Percentiles rank a stretch among this genome's conserved stretches.
phyloP scores from a whole-genome alignment of 768 basidiomycete genomes.

The Lentinula aciculospora region DNA sequence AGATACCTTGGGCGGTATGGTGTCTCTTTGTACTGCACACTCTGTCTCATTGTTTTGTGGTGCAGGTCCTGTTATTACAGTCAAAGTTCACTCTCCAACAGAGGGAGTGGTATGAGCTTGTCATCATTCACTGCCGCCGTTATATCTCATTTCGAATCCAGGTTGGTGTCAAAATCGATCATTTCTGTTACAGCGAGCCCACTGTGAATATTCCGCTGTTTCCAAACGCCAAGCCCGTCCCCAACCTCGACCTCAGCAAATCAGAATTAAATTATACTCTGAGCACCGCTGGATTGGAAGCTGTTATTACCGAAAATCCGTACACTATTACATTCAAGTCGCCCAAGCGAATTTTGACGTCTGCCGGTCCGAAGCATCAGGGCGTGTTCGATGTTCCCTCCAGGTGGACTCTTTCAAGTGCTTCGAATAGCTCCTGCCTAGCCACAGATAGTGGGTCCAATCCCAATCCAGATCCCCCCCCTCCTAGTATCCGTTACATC shows the following conservation, averaged over 20 bases:
- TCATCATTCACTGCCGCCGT: neutral
- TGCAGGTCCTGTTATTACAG: slow-evolving; percentile 42
- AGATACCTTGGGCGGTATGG: slow-evolving; percentile 53
- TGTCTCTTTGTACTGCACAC: slow-evolving; percentile 7
- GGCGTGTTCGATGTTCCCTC: slow-evolving; percentile 51
- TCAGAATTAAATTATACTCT: slow-evolving; percentile 25
- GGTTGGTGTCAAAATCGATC: slow-evolving; percentile 49
- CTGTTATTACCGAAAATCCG: slow-evolving; percentile 52
- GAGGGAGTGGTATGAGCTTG: slow-evolving; percentile 35
- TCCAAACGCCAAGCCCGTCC: slow-evolving; percentile 49
- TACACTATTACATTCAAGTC: slow-evolving; percentile 62
- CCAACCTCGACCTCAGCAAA: slow-evolving; percentile 33
- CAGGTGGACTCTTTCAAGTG: slow-evolving; percentile 43
- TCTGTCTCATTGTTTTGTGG: slow-evolving; percentile 8
- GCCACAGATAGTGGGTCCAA: slow-evolving; percentile 54
- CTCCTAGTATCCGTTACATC: slow-evolving; percentile 40
- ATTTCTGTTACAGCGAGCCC: slow-evolving; percentile 40
- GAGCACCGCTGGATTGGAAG: slow-evolving; percentile 43
- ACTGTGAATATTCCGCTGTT: slow-evolving; percentile 52
- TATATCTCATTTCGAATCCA: neutral
- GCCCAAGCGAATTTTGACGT: slow-evolving; percentile 36
- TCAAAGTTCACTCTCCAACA: slow-evolving; percentile 49
- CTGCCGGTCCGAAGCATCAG: slow-evolving; percentile 50
- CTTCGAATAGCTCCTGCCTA: slow-evolving; percentile 52
- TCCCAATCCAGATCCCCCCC: slow-evolving; percentile 38